Base-by-base conservation (phyloP, 2,329 filamentous ascomycete species). In the Zelopaecilomyces penicillatus region DNA sequence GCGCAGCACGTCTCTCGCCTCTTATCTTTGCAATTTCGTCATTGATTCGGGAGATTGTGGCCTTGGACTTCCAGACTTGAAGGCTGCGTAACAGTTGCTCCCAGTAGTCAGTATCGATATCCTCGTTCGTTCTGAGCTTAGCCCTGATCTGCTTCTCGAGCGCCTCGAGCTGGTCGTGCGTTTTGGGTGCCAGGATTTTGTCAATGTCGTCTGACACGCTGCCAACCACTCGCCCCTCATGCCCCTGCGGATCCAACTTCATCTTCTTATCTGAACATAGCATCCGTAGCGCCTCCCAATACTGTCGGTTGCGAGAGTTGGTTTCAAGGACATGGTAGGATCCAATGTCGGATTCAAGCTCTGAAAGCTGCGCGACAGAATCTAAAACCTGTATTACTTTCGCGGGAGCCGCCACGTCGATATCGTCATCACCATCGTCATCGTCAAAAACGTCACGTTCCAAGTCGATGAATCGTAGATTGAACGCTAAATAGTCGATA, bases 51-150 rank as follows among this genome's bases (percentile, higher is more conserved):
- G 81, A 82, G 43, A 98, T 68, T 62, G 84, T 88, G 2, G 89
- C 88, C 62, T 87, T 89, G 31, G 93, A 88, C 68, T 97, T 97
- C 82, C 87, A 96, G 1, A 95, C 81, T 5, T 85, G 73, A 50
- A 98, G 70, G 59, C 83, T 94, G 53, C 83, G 82, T 49, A 98
- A 72, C 11, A 98, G 73, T 60, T 95, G 87, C 60, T 95, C 88
- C 93, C 93, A 98, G 63, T 97, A 98, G 65, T 98, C 93, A 3
- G 86, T 88, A 64, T 98, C 93, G 53, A 98, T 91, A 34, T 87
- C 83, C 59, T 96, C 90, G 59, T 95, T 83, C 6, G 88, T 94
- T 42, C 82, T 76, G 39, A 98, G 70, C 68, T 98, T 98, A 11
- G 75, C 72, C 60, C 81, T 82, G 63, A 98, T 93, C 67, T 97